Base-by-base conservation (phyloP, 345 rosid species). In the Kernera saxatilis region DNA sequence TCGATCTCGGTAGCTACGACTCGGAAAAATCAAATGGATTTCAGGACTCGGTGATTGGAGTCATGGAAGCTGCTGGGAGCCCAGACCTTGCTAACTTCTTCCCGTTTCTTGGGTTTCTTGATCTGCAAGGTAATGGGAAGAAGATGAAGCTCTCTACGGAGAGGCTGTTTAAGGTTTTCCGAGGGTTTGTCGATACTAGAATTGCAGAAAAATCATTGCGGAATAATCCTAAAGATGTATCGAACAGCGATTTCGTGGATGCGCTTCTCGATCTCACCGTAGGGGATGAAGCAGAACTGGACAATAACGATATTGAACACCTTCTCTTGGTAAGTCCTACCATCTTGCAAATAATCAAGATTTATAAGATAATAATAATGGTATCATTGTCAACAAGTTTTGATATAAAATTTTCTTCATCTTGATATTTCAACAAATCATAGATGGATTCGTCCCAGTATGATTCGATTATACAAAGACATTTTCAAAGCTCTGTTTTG, bases 151-250 rank as follows among this genome's bases (percentile, higher is more conserved):
- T 2, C 10, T 12, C 14, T 33, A 32, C 64, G 0, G 48, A 40
- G 22, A 78, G 5, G 19, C 14, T 82, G 55, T 18, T 71, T 19
- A 46, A 5, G 33, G 18, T 65, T 27, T 57, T 73, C 5, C 59
- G 70, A 5, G 72, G 56, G 51, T 44, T 83, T 11, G 48, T 76
- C 1, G 82, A 79, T 32, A n/a, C 46, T 8, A 39, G 69, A 35
- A 71, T 69, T 7, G 25, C 33, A 2, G 72, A 36, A 18, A 64
- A 57, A 56, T 55, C 15, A 37, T 36, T 27, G n/a, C 0, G 3
- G 10, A 56, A n/a, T 27, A 10, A 46, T 1, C 26, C 40, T 37
- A 39, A 29, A 26, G 17, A 58, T 59, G 63, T 29, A 17, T 49
- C 48, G 0, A 43, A 26, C 69, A 22, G 2, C 1, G 78, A 74